Evolutionary conservation across 2,329 filamentous ascomycete genomes (phyloP), one percentile per base, ranked within the genome.

Genomic region (Orbilia brochopaga): DNA sequence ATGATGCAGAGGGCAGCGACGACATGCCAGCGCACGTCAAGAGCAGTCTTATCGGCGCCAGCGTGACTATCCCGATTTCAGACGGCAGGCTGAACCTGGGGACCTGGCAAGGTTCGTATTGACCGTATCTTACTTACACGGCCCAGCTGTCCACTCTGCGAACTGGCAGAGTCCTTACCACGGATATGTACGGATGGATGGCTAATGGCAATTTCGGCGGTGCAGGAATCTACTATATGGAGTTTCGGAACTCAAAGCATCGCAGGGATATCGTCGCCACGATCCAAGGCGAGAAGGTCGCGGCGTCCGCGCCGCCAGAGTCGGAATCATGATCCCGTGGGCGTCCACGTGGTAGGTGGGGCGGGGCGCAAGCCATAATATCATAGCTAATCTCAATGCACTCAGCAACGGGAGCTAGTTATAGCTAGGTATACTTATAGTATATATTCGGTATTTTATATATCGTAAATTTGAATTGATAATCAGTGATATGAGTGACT

Each of bases 1-100:
- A 99, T 81, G 87, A 85, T 77, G 92, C 89, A 0, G 94, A 96
- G 83, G 94, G 94, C 0, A 80, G 82, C 57, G 94, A 99, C 81
- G 94, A 97, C 80, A 97, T 97, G 91, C 94, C 94, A 40, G 92
- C 92, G 69, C 94, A 99, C 80, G 89, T 99, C 79, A 99, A 99
- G 81, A 91, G 88, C 66, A 90, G 91, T 0, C 82, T 99, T 55
- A 84, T 97, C 30, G 94, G 94, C 13, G 91, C 92, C 2, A 96
- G 90, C 76, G 87, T 97, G 1, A 93, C 88, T 4, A 89, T 99
- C 67, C 94, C 94, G 1, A 97, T 99, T 79, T 89, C 86, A 70
- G 87, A 97, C 77, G 94, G 94, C 42, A 87, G 85, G 76, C 79
- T 97, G 78, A 84, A 84, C 21, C 85, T 85, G 11, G 87, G 87